Base-by-base conservation (phyloP, 805 yeast species). In the Candida hungchunana region DNA sequence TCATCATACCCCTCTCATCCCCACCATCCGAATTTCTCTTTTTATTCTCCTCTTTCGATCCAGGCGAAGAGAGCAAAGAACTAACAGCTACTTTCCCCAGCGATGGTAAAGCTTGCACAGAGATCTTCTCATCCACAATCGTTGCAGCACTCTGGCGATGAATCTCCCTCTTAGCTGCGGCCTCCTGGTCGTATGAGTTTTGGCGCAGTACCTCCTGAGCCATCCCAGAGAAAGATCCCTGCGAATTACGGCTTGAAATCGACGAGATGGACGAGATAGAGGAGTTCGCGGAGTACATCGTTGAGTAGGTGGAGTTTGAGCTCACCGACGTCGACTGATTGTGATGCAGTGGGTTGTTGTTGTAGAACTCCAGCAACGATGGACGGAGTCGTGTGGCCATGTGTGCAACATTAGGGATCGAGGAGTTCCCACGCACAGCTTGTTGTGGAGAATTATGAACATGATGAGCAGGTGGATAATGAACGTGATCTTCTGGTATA, bases 201-300 rank as follows among this genome's bases (percentile, higher is more conserved):
- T 12, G 31, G 14, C 18, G 25, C 15, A 4, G 18, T 15, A 6
- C 20, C 19, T 26, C 37, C 10, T 33, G 33, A 4, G 32, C 31
- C 14, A 37, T 27, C 13, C 42, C 47, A 3, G 49, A 31, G 30
- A 47, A 19, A 5, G 42, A 43, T 7, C 46, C 50, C 18, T 46
- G 44, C 4, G 55, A 49, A 30, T 44, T 48, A 29, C 56, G 37
- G 12, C 50, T 43, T 5, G 57, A 52, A 1, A 43, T 34, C 6
- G 57, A 52, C 5, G 57, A 52, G 1, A 43, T 34, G 8, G 57
- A 52, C 1, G 55, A 49, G 5, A 48, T 43, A 6, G 58, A 53
- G 3, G 55, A 48, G 17, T 48, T 44, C 2, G 44, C 35, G 7
- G 58, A 54, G 32, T 51, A 49, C 7, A 47, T 15, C 2, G 54